Percentiles rank a stretch among this genome's conserved stretches.
phyloP scores from a whole-genome alignment of 768 basidiomycete species.

The Rhodocollybia butyracea region DNA sequence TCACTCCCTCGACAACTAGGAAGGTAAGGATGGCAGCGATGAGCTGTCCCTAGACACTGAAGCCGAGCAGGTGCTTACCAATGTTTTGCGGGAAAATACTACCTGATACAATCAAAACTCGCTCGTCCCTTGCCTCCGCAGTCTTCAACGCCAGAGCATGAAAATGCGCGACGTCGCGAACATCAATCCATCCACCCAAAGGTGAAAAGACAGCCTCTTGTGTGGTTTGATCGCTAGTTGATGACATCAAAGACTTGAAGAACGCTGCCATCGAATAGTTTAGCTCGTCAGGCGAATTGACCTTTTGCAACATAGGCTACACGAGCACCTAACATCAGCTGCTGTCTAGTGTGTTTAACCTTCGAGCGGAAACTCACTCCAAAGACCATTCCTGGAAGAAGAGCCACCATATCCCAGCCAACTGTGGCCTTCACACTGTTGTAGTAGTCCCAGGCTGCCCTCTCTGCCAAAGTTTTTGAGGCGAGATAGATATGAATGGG shows the following conservation, averaged over 20 bases:
- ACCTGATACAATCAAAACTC: constrained; percentile 44
- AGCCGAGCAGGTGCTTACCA: neutral
- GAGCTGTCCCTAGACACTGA: neutral
- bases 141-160: constrained; percentile 48
- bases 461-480: constrained; percentile 59
- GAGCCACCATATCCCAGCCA: constrained; percentile 34
- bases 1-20: neutral
- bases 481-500: constrained; percentile 46
- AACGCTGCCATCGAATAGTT: constrained; percentile 32
- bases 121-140: constrained; percentile 45
- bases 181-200: constrained; percentile 36
- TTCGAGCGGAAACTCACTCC: neutral
- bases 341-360: neutral
- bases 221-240: constrained; percentile 15
- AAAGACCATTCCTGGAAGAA: constrained; percentile 35
- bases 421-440: constrained; percentile 27
- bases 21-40: neutral
- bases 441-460: constrained; percentile 49
- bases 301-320: neutral
- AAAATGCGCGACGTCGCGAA: constrained; percentile 48
- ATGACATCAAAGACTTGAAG: constrained; percentile 28
- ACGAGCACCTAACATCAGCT: neutral
- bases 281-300: constrained; percentile 16
- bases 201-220: constrained; percentile 21
- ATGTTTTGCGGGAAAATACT: neutral